Evolutionary conservation across 1,139 yeast species (phyloP).

Genomic region (Scheffersomyces segobiensis): DNA sequence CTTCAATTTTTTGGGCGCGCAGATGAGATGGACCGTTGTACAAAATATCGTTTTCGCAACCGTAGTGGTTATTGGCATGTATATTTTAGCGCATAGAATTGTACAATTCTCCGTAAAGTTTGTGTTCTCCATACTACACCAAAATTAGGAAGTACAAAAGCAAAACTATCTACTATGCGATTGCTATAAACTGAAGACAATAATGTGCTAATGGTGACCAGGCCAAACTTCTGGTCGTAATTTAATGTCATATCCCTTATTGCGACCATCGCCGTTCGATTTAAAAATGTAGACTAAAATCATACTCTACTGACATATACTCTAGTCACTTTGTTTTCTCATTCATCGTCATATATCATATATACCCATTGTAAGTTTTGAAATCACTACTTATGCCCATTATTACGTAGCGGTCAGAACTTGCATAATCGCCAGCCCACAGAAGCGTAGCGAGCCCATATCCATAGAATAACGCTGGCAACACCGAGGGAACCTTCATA

Average conservation of each 20-base stretch:
- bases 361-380: no score
- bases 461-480: constrained; percentile 14
- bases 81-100: not conserved
- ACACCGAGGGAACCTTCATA: constrained; percentile 28
- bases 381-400: not conserved
- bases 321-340: no score
- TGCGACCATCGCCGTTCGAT: no score
- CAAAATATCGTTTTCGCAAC: not conserved
- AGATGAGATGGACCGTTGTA: not conserved
- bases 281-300: not conserved
- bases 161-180: not conserved
- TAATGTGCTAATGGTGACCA: not conserved
- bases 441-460: constrained; percentile 8
- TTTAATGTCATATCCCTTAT: not conserved
- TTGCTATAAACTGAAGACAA: not conserved
- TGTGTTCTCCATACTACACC: not conserved
- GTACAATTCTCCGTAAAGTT: not conserved
- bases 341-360: no score
- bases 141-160: not conserved
- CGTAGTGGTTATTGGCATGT: not conserved
- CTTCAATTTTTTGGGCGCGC: not conserved
- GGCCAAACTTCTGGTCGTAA: not conserved
- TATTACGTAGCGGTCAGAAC: not conserved
- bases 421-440: constrained; percentile 7
- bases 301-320: not conserved